phyloP scores from a whole-genome alignment of 441 rosid species.

The Brassica hybrid region DNA sequence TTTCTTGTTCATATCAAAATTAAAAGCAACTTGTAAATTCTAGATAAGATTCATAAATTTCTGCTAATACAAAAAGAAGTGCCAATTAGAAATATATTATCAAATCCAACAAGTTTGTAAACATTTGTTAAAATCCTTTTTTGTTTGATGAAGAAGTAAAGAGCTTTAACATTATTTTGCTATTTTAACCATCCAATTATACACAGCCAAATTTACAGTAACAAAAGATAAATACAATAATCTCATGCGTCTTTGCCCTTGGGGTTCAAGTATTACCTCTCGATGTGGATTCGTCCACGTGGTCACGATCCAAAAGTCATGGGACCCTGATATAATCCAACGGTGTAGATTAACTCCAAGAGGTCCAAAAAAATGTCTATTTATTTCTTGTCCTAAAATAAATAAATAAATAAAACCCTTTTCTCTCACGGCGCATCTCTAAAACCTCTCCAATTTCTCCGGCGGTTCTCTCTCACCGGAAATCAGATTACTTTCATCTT shows the following conservation, averaged over 20 bases:
- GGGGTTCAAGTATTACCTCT: constrained; percentile 18
- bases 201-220: background rate
- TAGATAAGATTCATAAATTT: background rate
- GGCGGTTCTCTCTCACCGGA: constrained; percentile 34
- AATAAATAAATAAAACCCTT: constrained; percentile 26
- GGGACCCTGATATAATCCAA: constrained; percentile 22
- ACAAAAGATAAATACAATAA: background rate
- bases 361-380: background rate
- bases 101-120: background rate
- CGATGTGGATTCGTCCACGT: constrained; percentile 32
- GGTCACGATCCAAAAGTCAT: background rate
- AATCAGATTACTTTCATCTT: background rate
- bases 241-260: constrained; percentile 18
- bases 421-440: constrained; percentile 41
- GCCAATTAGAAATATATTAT: background rate
- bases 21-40: background rate
- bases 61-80: background rate
- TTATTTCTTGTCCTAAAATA: background rate
- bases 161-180: background rate
- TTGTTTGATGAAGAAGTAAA: background rate
- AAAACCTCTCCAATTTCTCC: constrained; percentile 37
- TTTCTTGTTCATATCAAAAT: constrained; percentile 15
- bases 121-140: background rate
- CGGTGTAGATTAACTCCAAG: constrained; percentile 8
- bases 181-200: background rate